phyloP scores from a whole-genome alignment of 208 protist genomes.

The Leishmania arabica region DNA sequence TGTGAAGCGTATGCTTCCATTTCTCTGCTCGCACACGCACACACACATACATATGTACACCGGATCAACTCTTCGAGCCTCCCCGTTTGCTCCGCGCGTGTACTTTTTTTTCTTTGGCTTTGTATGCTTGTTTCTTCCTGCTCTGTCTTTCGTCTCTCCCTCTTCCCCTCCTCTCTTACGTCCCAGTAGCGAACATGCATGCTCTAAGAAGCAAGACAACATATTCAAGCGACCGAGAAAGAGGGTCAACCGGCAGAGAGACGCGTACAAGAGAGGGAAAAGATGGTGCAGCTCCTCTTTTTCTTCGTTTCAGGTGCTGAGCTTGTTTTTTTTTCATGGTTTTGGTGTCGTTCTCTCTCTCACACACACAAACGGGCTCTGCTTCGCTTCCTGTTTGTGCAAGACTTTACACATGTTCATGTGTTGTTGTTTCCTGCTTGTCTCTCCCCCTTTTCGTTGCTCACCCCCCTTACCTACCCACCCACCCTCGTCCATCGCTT shows the following conservation, averaged over 20 bases:
- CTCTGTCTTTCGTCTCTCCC: background rate
- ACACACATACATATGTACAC: background rate
- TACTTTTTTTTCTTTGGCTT: background rate
- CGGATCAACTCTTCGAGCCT: background rate
- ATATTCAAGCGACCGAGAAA: background rate
- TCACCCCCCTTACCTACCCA: background rate
- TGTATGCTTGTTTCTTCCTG: background rate
- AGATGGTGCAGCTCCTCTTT: background rate
- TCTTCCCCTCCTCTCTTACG: background rate
- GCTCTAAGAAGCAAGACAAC: background rate
- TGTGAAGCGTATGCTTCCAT: background rate
- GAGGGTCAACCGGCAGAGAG: background rate
- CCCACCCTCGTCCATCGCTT: background rate
- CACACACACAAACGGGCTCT: background rate
- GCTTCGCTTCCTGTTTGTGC: background rate
- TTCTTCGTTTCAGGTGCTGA: background rate
- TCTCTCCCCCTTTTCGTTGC: background rate
- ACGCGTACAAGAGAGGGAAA: background rate
- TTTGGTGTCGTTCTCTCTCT: background rate
- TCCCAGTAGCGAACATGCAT: background rate
- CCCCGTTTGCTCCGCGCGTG: background rate
- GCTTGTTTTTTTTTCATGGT: background rate
- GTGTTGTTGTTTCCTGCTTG: background rate
- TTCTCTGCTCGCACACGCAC: background rate
- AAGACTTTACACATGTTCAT: background rate